Base-by-base conservation (phyloP, 805 yeast genomes). In the Sungouiozyma intestinalis region DNA sequence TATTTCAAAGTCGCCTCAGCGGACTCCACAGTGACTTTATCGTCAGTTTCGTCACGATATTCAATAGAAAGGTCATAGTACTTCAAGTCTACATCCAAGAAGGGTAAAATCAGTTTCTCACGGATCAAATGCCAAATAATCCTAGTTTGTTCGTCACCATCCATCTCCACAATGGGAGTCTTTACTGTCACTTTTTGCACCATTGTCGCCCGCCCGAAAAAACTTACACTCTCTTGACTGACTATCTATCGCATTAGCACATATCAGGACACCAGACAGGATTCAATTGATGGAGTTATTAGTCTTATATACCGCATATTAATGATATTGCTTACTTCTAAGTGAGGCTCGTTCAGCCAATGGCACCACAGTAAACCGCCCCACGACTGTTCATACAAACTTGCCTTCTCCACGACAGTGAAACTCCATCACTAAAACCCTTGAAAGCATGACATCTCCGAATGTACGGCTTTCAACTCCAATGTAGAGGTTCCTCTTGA, bases 141-240 rank as follows among this genome's bases (percentile, higher is more conserved):
- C 62, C 97, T 75, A 60, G 97, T 90, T 85, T 83, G 85, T 68
- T 90, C 97, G 65, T 90, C 97, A 49, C 97, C 97, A 57, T 90
- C 97, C 83, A 90, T 77, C 64, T 90, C 97, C 49, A 90, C 97
- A 53, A 90, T 76, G 50, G 97, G 97, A 56, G 76, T 83, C 63
- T 74, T 73, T 45, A 90, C 97, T 50, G 73, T 69, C 63, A 90
- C 81, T 62, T 87, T 87, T 45, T 36, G 9, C 61, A 54, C 52
- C 16, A 13, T 40, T 31, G 33, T 20, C 27, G 18, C 33, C 4
- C 35, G 16, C 16, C 16, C 13, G 16, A 16, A n/a, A 4, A 5
- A 16, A 33, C 17, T 33, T 33, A n/a, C n/a, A n/a, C n/a, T n/a
- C n/a, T n/a, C n/a, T n/a, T n/a, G n/a, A n/a, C n/a, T n/a, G n/a